phyloP scores from a whole-genome alignment of 2,329 filamentous ascomycete species.

The Colletotrichum navitas region DNA sequence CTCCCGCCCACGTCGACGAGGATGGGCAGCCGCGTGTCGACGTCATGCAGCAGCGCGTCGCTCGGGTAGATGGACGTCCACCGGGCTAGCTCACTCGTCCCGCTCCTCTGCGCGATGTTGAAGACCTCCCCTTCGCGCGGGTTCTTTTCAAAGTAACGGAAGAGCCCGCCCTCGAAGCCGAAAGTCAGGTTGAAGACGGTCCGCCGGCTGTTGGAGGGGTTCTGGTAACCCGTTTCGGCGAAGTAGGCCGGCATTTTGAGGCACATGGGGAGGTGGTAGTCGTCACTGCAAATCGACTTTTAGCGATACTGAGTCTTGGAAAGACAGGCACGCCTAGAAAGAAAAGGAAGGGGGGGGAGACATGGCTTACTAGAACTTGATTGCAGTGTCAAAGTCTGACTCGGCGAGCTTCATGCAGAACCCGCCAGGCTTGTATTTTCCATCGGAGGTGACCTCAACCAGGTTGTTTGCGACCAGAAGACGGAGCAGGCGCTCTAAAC shows the following conservation, averaged over 20 bases:
- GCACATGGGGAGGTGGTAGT: background rate
- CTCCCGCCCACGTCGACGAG: conserved; percentile 29
- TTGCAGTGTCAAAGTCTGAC: background rate
- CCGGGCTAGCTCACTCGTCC: background rate
- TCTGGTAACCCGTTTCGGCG: background rate
- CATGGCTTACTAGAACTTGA: conserved; percentile 1
- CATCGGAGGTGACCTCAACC: background rate
- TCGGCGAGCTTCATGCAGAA: conserved; percentile 6
- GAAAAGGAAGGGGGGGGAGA: too few relatives aligned
- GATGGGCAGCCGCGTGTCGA: conserved; percentile 8
- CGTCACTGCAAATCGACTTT: background rate
- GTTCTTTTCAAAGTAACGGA: background rate
- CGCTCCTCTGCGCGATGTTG: conserved; percentile 14
- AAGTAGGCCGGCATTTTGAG: conserved; percentile 18
- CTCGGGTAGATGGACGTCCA: conserved; percentile 27
- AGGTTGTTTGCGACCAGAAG: conserved; percentile 13
- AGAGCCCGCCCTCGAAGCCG: conserved; percentile 3
- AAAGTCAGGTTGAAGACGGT: conserved; percentile 9
- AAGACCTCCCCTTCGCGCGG: background rate
- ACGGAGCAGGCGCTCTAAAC: conserved; percentile 13
- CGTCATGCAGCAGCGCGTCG: background rate
- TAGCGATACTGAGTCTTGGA: too few relatives aligned
- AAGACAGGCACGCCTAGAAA: background rate
- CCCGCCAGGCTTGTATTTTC: background rate
- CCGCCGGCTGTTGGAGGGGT: background rate